Base-by-base conservation (phyloP, 345 rosid species). In the Acer saccharum region DNA sequence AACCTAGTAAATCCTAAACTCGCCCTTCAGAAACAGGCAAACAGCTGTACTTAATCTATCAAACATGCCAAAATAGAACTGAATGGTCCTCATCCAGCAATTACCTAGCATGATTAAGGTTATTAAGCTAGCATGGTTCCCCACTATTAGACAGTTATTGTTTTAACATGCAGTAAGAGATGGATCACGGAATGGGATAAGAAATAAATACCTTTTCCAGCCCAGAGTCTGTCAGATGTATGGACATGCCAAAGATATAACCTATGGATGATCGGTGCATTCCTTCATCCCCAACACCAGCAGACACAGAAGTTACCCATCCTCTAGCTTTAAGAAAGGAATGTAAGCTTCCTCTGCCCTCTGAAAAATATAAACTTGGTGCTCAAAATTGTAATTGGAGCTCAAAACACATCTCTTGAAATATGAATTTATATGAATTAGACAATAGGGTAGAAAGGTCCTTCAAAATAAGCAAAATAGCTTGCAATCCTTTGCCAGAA, bases 261-360 rank as follows among this genome's bases (percentile, higher is more conserved):
- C 92, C 95, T 69, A 94, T 52, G 44, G 99, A 92, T 62, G 98
- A 96, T 76, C 93, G 92, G 78, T 89, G 86, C 88, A 91, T 82
- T 81, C 98, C 99, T 83, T 89, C 95, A 71, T 94, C 97, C 72
- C 95, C 93, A 54, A 96, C 97, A 78, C 98, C 99, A 79, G 98
- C 99, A 70, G 97, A 87, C 63, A 96, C 78, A 21, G 95, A 90
- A 72, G 92, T 92, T 76, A 86, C 91, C 99, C 95, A 94, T 66
- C 98, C 99, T 88, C 77, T 90, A 13, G 77, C 86, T 88, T 91
- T 94, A 75, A 96, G 90, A 81, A 96, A 83, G 65, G 90, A 91
- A 87, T 80, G 94, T 79, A 96, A 79, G 85, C 99, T 96, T 82
- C 99, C 99, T 88, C 85, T 93, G 69, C 99, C 99, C 98, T 96